phyloP scores from a whole-genome alignment of 768 basidiomycete species.

The Macrolepiota albuminosa region DNA sequence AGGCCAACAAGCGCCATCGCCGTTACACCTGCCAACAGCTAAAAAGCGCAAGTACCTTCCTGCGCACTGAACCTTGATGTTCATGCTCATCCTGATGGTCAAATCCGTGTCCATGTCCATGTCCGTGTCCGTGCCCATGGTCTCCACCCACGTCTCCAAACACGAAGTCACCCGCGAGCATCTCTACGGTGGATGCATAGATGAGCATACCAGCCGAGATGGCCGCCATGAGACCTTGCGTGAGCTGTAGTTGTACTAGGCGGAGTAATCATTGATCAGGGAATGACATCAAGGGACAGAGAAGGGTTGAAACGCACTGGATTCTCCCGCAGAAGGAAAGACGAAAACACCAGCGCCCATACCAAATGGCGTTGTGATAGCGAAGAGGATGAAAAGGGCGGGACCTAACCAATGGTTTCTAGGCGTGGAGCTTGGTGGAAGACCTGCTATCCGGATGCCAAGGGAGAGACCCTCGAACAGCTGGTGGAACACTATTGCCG shows the following conservation, averaged over 20 bases:
- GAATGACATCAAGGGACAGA: neutral
- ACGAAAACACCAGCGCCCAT: conserved; percentile 54
- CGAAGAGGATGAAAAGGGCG: conserved; percentile 58
- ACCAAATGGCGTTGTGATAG: conserved; percentile 68
- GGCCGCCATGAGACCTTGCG: conserved; percentile 76
- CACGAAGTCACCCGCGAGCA: conserved; percentile 84
- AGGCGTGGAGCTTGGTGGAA: conserved; percentile 38
- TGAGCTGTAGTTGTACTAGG: conserved; percentile 47
- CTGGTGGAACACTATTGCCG: conserved; percentile 78
- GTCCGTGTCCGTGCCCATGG: conserved; percentile 23
- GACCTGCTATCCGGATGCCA: conserved; percentile 71
- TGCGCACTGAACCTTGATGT: conserved; percentile 19
- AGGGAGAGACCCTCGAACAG: conserved; percentile 82
- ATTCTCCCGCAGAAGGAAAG: conserved; percentile 26
- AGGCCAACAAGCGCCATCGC: conserved; percentile 62
- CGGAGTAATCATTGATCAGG: neutral
- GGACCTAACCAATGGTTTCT: conserved; percentile 39
- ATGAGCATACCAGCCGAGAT: conserved; percentile 81
- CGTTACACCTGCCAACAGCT: conserved; percentile 54
- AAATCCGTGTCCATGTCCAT: conserved; percentile 4
- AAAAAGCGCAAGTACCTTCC: conserved; percentile 51
- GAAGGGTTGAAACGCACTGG: neutral
- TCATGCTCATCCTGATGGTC: conserved; percentile 9
- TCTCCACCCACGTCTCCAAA: conserved; percentile 54
- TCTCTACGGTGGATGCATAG: conserved; percentile 80